Conservation (phyloP, 768 basidiomycete species). For the Podaxis pistillaris region DNA sequence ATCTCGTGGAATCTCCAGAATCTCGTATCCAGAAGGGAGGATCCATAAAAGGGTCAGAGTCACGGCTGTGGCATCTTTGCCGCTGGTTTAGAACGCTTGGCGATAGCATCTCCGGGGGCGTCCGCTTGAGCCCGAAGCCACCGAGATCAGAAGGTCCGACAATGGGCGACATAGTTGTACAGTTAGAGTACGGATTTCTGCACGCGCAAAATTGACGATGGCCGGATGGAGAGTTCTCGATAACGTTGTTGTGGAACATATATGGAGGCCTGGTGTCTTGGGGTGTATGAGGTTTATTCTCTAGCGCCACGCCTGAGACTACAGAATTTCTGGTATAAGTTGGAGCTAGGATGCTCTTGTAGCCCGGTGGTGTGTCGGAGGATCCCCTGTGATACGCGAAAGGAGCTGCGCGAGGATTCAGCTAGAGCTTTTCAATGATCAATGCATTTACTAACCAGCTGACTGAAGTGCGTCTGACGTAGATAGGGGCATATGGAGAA, state of each 20-base stretch:
- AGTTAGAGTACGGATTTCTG: constrained; percentile 6
- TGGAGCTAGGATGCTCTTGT: not conserved
- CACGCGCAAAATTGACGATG: constrained; percentile 9
- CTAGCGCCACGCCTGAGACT: not conserved
- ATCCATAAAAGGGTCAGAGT: not conserved
- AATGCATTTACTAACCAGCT: not conserved
- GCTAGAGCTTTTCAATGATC: not conserved
- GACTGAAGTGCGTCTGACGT: not conserved
- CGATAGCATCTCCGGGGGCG: not conserved
- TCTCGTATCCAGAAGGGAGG: not conserved
- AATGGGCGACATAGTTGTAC: not conserved
- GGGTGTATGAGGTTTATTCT: not conserved
- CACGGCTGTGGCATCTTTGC: not conserved
- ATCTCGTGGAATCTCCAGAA: not conserved
- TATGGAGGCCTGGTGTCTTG: not conserved
- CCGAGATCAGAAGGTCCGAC: not conserved
- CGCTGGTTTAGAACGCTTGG: not conserved
- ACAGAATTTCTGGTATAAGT: not conserved
- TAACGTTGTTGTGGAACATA: not conserved
- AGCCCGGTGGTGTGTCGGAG: not conserved
- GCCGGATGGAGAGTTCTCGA: not conserved
- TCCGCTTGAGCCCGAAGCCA: not conserved
- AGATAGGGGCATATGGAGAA: constrained; percentile 6
- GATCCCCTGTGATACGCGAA: constrained; percentile 1
- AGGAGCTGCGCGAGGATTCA: not conserved